phyloP scores from a whole-genome alignment of 805 yeast species.

The Nakazawaea populi region DNA sequence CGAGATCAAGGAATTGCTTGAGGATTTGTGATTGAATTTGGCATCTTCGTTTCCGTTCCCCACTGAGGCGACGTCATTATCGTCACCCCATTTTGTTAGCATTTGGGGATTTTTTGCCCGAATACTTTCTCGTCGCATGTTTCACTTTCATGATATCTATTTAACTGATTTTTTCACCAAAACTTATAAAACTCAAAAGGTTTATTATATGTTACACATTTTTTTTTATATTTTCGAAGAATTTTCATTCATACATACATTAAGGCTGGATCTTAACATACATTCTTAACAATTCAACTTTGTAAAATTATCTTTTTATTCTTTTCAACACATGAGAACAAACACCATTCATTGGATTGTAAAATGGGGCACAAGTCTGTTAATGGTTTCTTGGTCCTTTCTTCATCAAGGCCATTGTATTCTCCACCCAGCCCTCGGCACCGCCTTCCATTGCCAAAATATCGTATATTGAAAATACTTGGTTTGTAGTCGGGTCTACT shows the following conservation, averaged over 20 bases:
- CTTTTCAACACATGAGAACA: no score
- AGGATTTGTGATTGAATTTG: neutral
- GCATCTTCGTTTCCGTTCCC: neutral
- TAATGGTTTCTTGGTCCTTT: slow-evolving; percentile 70
- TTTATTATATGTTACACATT: neutral
- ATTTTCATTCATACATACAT: neutral
- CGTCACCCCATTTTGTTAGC: neutral
- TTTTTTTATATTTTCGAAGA: neutral
- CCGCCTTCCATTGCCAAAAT: slow-evolving; percentile 77
- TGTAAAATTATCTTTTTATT: no score
- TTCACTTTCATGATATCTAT: neutral
- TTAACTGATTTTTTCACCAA: neutral
- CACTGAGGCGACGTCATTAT: neutral
- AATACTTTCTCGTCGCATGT: neutral
- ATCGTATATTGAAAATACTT: slow-evolving; percentile 42
- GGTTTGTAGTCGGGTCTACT: slow-evolving; percentile 22
- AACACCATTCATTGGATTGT: neutral
- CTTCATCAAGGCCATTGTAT: slow-evolving; percentile 64
- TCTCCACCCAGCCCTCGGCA: slow-evolving; percentile 85
- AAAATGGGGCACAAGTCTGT: neutral
- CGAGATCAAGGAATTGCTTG: slow-evolving; percentile 5
- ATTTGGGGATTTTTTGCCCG: neutral
- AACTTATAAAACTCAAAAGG: neutral
- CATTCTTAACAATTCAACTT: neutral
- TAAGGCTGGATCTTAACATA: slow-evolving; percentile 7